These are phyloP conservation scores for Vanrija sp. DNA, from an alignment of 1,284 basidiomycete species.

Conservation along the genomic window DNA sequence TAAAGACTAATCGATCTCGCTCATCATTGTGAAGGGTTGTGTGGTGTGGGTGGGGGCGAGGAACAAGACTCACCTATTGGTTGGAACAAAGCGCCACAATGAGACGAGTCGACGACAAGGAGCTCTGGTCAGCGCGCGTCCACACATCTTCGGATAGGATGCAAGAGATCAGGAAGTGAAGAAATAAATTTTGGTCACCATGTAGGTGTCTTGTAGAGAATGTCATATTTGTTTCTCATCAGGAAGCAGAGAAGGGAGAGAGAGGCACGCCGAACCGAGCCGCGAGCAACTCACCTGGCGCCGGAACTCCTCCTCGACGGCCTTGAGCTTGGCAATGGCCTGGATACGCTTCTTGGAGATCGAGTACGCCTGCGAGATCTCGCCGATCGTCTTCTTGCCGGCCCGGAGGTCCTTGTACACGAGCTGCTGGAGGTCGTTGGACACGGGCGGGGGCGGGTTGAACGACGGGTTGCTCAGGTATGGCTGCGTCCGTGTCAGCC, in stretches of 20 bases:
- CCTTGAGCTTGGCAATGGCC: constrained; percentile 45
- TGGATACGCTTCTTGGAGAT: constrained; percentile 45
- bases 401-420: constrained; percentile 28
- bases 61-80: constrained; percentile 37
- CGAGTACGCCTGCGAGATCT: constrained; percentile 38
- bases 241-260: constrained; percentile 1
- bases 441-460: constrained; percentile 45
- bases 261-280: background rate
- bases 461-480: constrained; percentile 46
- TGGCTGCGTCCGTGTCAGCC: constrained; percentile 28
- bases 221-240: constrained; percentile 48
- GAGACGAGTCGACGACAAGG: constrained; percentile 1
- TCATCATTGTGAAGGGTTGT: constrained; percentile 37
- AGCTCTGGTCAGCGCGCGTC: background rate
- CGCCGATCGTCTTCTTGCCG: constrained; percentile 25
- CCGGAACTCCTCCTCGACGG: constrained; percentile 39
- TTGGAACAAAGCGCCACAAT: background rate
- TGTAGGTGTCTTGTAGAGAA: constrained; percentile 48
- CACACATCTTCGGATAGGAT: constrained; percentile 2
- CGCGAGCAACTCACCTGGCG: constrained; percentile 38
- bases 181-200: constrained; percentile 47
- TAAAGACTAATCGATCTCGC: constrained; percentile 50
- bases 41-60: constrained; percentile 1
- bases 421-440: constrained; percentile 35
- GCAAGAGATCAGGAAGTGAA: constrained; percentile 48